A percentile compares a stretch with the other conserved stretches of the same genome.
Evolutionary conservation across 345 rosid genomes (phyloP).

Genomic region (Conringia planisiliqua): DNA sequence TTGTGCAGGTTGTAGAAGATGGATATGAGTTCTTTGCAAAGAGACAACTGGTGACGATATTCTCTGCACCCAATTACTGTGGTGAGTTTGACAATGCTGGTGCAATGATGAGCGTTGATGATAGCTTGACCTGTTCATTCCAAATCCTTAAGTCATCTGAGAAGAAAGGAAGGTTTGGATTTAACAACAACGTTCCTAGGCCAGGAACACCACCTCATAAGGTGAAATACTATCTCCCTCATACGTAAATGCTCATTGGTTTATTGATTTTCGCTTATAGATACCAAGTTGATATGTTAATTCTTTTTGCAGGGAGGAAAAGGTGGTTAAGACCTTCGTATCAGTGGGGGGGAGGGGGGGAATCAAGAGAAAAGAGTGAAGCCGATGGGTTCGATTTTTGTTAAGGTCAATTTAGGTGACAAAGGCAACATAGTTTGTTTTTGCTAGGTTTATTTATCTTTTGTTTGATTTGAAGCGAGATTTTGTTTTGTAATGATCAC

Average conservation of each 20-base stretch:
- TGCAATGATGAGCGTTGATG: slow-evolving; percentile 18
- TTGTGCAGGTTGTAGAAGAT: slow-evolving; percentile 5
- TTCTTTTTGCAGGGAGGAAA: slow-evolving; percentile 16
- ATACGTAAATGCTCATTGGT: background rate
- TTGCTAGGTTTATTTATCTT: background rate
- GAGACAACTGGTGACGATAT: slow-evolving; percentile 13
- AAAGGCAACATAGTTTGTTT: background rate
- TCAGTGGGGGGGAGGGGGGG: background rate
- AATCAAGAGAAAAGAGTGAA: background rate
- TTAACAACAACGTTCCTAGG: background rate
- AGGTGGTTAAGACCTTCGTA: slow-evolving; percentile 10
- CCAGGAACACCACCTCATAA: slow-evolving; percentile 22
- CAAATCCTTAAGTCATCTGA: slow-evolving; percentile 12
- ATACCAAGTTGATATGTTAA: background rate
- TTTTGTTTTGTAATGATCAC: background rate
- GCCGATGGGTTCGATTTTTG: background rate
- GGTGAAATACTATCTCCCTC: background rate
- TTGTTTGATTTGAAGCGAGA: background rate
- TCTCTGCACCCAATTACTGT: slow-evolving; percentile 20
- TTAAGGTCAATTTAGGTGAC: background rate
- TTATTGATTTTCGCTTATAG: background rate
- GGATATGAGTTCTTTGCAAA: slow-evolving; percentile 20
- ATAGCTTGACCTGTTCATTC: slow-evolving; percentile 21
- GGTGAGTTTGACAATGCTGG: slow-evolving; percentile 19
- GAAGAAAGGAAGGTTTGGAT: slow-evolving; percentile 13